Evolutionary conservation across 2,329 filamentous ascomycete species (phyloP).

Genomic region (Nemania diffusa): DNA sequence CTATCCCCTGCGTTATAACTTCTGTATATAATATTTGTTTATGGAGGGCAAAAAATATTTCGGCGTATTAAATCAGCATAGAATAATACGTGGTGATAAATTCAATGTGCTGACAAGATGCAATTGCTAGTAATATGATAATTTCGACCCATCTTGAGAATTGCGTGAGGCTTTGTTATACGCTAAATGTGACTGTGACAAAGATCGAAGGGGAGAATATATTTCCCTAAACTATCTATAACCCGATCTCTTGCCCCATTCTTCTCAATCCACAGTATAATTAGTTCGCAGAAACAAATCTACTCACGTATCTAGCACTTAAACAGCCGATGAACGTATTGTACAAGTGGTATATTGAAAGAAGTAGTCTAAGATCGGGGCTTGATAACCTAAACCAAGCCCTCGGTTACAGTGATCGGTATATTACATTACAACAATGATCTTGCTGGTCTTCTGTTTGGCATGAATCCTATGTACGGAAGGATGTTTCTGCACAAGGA

Average conservation of each 20-base stretch:
- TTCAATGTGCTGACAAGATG: neutral
- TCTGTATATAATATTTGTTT: neutral
- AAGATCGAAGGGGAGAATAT: neutral
- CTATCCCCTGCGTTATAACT: neutral
- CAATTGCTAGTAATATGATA: neutral
- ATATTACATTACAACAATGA: neutral
- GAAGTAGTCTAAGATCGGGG: neutral
- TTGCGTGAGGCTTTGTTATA: too few relatives aligned
- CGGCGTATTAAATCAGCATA: neutral
- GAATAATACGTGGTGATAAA: neutral
- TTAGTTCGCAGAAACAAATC: neutral
- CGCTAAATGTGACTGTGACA: neutral
- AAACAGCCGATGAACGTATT: neutral
- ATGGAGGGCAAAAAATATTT: neutral
- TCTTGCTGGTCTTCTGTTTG: neutral
- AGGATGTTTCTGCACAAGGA: conserved; percentile 12
- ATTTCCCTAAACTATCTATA: neutral
- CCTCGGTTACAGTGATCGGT: neutral
- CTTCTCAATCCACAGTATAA: neutral
- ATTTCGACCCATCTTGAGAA: too few relatives aligned
- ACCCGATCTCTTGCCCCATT: neutral
- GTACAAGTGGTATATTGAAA: conserved; percentile 10
- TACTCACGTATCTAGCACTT: neutral
- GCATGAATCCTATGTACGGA: conserved; percentile 6
- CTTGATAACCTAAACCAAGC: neutral